Evolutionary conservation across 106 monocot species (phyloP), one percentile per base, ranked within the genome.

Genomic region (Allium fistulosum): DNA sequence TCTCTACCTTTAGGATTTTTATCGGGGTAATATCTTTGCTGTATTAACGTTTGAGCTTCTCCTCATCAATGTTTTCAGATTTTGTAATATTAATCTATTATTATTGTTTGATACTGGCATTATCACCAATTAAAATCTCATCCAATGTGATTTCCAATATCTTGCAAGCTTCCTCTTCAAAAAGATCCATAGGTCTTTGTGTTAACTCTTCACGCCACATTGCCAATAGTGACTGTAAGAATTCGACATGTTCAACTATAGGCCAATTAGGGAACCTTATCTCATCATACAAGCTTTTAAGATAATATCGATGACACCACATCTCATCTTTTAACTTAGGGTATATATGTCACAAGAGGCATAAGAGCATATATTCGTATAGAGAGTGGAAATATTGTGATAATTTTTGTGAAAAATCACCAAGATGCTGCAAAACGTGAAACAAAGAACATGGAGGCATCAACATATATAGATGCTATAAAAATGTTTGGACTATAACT

Each of bases 141-240:
- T 93, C 87, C 62, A 93, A 57, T 59, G 86, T 82, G 52, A 99
- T 93, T 76, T 99, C 99, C 68, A 99, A 53, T 75, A 99, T 87
- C 62, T 76, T 85, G 71, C 89, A 93, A 66, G 99, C 99, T 76
- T 90, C 93, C 76, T 99, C 93, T 72, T 99, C 99, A 46, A 92
- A 99, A 48, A 99, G 87, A 83, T 93, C 99, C 99, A 93, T 90
- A 13, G 99, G 99, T 14, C 83, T 70, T 49, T 92, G 75, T 70
- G 92, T 85, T 68, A 99, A 80, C 65, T 99, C 99, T 79, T 99
- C 99, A 81, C 93, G 99, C 99, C 99, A 99, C 99, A 99, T 99
- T 74, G 67, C 89, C 59, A 99, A 67, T 70, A 99, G 77, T 13
- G 99, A 99, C 73, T 93, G 99, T 51, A 99, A 80, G 69, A 99